Percentiles rank a stretch among this genome's conserved stretches.
Conservation (phyloP, 2,329 filamentous ascomycete genomes). For the Aureobasidium sp. region DNA sequence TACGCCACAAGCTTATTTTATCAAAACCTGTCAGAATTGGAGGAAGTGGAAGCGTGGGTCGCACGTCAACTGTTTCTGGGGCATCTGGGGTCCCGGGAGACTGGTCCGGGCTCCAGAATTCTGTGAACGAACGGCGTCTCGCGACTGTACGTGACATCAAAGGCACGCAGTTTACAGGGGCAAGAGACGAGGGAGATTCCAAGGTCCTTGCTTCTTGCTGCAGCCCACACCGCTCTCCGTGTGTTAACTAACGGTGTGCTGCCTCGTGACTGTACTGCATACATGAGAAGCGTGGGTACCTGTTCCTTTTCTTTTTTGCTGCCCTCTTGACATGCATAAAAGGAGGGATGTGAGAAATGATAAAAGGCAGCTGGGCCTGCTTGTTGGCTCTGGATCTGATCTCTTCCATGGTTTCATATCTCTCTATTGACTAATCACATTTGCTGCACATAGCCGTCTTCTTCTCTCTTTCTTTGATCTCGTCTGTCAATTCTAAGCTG, state of each 20-base stretch:
- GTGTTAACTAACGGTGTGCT: background rate
- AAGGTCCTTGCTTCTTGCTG: constrained; percentile 11
- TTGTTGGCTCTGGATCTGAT: background rate
- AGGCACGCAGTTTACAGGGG: constrained; percentile 1
- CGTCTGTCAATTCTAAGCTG: background rate
- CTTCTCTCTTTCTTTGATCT: too few relatives aligned
- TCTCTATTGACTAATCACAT: background rate
- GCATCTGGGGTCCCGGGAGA: constrained; percentile 2
- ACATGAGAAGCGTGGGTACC: background rate
- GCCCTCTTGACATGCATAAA: constrained; percentile 8
- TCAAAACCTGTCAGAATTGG: background rate
- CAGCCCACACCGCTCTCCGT: constrained; percentile 3
- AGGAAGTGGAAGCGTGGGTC: background rate
- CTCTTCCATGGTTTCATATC: constrained; percentile 7
- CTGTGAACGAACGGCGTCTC: background rate
- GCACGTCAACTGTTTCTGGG: constrained; percentile 8
- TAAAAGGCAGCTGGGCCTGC: background rate
- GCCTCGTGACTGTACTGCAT: constrained; percentile 3
- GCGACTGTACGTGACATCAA: background rate
- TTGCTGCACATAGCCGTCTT: constrained; percentile 4
- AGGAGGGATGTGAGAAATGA: background rate
- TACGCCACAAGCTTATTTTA: background rate
- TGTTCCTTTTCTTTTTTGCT: background rate
- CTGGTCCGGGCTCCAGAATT: background rate
- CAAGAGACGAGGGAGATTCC: background rate